These are phyloP conservation scores for Boeremia exigua DNA, from an alignment of 2,329 filamentous ascomycete genomes.

Conservation along the genomic window DNA sequence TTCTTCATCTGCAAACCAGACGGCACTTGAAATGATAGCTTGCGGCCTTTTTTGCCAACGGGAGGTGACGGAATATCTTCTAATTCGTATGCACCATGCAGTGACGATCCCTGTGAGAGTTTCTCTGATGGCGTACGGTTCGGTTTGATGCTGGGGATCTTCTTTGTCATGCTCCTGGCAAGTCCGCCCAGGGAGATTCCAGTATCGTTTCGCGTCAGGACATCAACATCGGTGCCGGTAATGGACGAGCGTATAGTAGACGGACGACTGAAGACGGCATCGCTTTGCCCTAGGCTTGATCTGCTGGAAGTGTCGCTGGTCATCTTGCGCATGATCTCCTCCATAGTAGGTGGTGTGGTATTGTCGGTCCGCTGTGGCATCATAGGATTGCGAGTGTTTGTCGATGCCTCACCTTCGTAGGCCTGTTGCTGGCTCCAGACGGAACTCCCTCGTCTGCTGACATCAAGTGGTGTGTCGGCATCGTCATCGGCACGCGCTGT, in stretches of 20 bases:
- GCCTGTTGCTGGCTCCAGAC: constrained; percentile 24
- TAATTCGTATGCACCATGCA: not conserved
- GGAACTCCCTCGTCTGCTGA: constrained; percentile 36
- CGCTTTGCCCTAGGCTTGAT: constrained; percentile 14
- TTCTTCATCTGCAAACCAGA: constrained; percentile 1
- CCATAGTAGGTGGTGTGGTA: constrained; percentile 27
- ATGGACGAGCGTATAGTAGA: constrained; percentile 9
- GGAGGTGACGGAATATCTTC: not conserved
- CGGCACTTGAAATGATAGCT: constrained; percentile 17
- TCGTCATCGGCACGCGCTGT: constrained; percentile 7
- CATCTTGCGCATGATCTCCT: constrained; percentile 27
- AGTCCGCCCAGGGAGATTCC: constrained; percentile 33
- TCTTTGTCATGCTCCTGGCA: constrained; percentile 29
- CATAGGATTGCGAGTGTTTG: constrained; percentile 19
- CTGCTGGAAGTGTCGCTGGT: constrained; percentile 18
- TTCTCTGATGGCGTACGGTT: not conserved
- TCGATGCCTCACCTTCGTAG: constrained; percentile 7
- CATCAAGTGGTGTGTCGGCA: constrained; percentile 23
- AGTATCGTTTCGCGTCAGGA: constrained; percentile 20
- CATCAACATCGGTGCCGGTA: constrained; percentile 1
- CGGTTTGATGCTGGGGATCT: constrained; percentile 28
- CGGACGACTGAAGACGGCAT: constrained; percentile 20
- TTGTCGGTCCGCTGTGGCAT: constrained; percentile 17
- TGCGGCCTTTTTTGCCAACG: constrained; percentile 12
- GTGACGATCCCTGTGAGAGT: not conserved